Evolutionary conservation across 768 basidiomycete species (phyloP), one percentile per base, ranked within the genome.

Genomic region (Ramaria sp.): DNA sequence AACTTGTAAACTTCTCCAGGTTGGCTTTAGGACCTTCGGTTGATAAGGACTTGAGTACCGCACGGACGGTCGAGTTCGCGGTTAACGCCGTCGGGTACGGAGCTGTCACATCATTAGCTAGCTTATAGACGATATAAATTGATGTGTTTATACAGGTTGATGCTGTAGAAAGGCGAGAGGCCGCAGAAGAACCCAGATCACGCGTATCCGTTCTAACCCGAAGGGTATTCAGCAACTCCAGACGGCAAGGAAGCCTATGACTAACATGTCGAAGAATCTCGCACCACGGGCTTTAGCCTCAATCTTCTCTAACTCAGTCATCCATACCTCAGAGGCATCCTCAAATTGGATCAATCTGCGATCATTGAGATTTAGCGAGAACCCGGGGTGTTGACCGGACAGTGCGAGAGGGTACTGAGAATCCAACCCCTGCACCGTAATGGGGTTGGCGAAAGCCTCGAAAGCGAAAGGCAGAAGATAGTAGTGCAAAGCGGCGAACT

Each of bases 261-360:
- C 49, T 42, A 52, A 57, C 49, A 51, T 33, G 33, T 58, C 56
- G 27, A 60, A 58, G 12, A 57, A 58, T 17, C 20, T 58, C 27
- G 7, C 19, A 22, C 42, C 54, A 19, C 22, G 31, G n/a, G 46
- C 55, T 30, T 57, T 57, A 13, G 20, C 46, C 47, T 57, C 20
- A 19, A 86, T 88, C 83, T 95, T 96, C 63, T 93, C 85, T n/a
- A 87, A 71, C 70, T 96, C 93, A 13, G 91, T 81, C 73, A 92
- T 86, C 85, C 82, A 86, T 52, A 85, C 78, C 12, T 38, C 22
- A 43, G 55, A 49, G 46, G 19, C 37, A 27, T 57, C 55, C n/a
- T 57, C 55, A 19, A 57, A 57, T 34, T 49, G 46, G 3, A 57
- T 7, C 4, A 57, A 45, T 37, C 55, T 47, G 15, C 47, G 15